Base-by-base conservation (phyloP, 73 alveolate genomes). In the Paraurostyla sp. region DNA sequence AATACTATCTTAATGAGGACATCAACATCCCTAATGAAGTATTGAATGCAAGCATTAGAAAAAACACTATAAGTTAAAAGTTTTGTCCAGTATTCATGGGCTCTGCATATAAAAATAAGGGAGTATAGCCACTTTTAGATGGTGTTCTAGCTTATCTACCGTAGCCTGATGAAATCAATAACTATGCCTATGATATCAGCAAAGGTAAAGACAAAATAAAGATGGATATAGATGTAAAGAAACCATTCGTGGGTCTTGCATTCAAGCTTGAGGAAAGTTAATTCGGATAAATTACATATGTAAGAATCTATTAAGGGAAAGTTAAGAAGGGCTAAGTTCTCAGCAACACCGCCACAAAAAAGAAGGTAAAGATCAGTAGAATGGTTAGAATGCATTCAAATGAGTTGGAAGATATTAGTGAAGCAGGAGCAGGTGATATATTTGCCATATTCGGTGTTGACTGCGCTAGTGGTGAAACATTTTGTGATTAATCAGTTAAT, bases 331-430 rank as follows among this genome's bases (percentile, higher is more conserved):
- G 99, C 11, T 93, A 82, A 40, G 22, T 49, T 35, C 83, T 96
- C 0, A 80, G 45, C 63, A 95, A 96, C 73, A 93, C 94, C 69
- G 92, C 94, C 23, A 91, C 96, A 0, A 83, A 91, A 52, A 95
- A 96, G 92, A 73, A 96, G 76, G 94, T 88, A 54, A 92, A 87
- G 81, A 88, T 96, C 36, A 85, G 96, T 58, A 81, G 97, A 50
- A 92, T 97, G 97, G 98, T 96, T 68, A 92, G 98, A 50, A 96
- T 97, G 99, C 99, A 97, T 90, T 94, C 99, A 38, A 92, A 96
- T 85, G 92, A 96, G 65, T 94, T 96, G 97, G 98, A 93, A 81
- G 99, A 96, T 50, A 95, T 96, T 48, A 57, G 46, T 56, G 98
- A 97, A 88, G 98, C 98, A 49, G 97, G 94, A 35, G 96, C 99